Evolutionary conservation across 1,284 basidiomycete species (phyloP).

Genomic region (Fomitopsis pinicola): DNA sequence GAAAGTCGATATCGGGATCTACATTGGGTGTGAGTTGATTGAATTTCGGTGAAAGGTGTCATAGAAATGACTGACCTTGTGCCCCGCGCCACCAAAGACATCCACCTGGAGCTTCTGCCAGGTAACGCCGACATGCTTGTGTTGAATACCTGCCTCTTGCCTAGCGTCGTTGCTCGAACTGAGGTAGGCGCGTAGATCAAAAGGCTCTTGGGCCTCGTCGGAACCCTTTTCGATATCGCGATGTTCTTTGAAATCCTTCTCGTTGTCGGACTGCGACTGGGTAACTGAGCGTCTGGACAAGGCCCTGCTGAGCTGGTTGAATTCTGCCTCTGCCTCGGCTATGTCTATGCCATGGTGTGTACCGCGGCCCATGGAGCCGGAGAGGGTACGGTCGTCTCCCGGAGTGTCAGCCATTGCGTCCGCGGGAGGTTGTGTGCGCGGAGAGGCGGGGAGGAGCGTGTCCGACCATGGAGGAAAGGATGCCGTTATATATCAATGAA

Average conservation of each 20-base stretch:
- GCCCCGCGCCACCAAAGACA: constrained; percentile 58
- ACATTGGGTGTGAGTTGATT: background rate
- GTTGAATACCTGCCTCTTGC: constrained; percentile 71
- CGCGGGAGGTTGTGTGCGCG: background rate
- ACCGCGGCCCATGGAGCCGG: constrained; percentile 22
- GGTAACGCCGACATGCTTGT: constrained; percentile 81
- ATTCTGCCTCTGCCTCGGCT: constrained; percentile 44
- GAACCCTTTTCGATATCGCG: constrained; percentile 47
- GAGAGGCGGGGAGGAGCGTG: background rate
- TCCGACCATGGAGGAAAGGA: background rate
- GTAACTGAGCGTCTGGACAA: constrained; percentile 25
- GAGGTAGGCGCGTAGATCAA: constrained; percentile 77
- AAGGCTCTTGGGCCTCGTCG: constrained; percentile 34
- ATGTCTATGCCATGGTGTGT: constrained; percentile 39
- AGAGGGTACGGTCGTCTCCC: constrained; percentile 27
- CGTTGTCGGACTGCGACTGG: constrained; percentile 11
- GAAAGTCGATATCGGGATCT: constrained; percentile 68
- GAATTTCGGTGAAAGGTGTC: background rate
- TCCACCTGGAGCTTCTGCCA: constrained; percentile 76
- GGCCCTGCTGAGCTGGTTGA: constrained; percentile 45
- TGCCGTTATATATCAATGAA: background rate
- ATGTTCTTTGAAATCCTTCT: constrained; percentile 11
- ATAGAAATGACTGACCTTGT: constrained; percentile 41
- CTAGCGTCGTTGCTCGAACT: constrained; percentile 62
- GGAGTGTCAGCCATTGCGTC: constrained; percentile 24